These are phyloP conservation scores for Fraxinus xanthoxyloides DNA, from an alignment of 305 asterid species.

Conservation along the genomic window DNA sequence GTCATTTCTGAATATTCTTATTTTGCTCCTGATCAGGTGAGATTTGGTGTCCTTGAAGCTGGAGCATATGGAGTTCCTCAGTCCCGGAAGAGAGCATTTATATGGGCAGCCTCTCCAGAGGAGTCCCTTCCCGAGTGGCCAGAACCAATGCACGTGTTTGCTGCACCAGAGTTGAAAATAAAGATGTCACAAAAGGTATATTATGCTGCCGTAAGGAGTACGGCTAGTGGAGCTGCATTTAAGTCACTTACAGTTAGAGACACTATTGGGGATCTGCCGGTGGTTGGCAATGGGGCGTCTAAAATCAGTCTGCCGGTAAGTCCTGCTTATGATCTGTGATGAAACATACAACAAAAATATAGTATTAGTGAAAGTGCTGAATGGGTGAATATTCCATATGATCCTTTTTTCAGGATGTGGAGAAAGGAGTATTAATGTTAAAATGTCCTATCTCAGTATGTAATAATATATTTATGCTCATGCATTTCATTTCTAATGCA, in stretches of 20 bases:
- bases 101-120: conserved; percentile 97
- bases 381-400: not conserved
- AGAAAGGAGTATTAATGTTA: not conserved
- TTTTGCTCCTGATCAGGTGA: conserved; percentile 33
- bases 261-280: conserved; percentile 93
- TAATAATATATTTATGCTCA: not conserved
- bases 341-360: not conserved
- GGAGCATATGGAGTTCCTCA: conserved; percentile 98
- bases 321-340: not conserved
- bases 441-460: not conserved
- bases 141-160: conserved; percentile 96
- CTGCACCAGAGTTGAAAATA: conserved; percentile 74
- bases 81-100: conserved; percentile 92
- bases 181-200: conserved; percentile 53
- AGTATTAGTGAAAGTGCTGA: not conserved
- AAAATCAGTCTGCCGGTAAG: conserved; percentile 39
- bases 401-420: not conserved
- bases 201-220: conserved; percentile 80
- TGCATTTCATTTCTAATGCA: conserved; percentile 25
- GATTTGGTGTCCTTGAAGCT: conserved; percentile 97
- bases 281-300: conserved; percentile 79
- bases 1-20: not conserved
- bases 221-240: conserved; percentile 84
- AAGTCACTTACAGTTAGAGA: conserved; percentile 94
- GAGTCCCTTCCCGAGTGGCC: conserved; percentile 97